Percentiles rank a stretch among this genome's conserved stretches.
phyloP scores from a whole-genome alignment of 208 protist species.

The Leishmania aethiopica region DNA sequence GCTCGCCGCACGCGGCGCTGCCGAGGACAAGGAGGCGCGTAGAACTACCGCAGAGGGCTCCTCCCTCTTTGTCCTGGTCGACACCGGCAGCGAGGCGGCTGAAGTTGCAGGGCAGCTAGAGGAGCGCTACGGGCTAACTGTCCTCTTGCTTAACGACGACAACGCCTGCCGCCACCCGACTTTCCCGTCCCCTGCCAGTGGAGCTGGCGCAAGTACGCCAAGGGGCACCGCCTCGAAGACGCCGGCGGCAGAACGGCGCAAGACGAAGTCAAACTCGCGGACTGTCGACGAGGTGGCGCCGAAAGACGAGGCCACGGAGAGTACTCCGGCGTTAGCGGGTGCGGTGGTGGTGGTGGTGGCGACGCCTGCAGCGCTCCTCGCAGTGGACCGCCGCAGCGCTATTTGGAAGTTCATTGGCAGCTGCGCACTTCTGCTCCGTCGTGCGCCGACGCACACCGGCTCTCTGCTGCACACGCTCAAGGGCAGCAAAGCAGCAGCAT shows the following conservation, averaged over 20 bases:
- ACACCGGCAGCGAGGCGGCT: slow-evolving; percentile 27
- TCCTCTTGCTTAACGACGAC: slow-evolving; percentile 29
- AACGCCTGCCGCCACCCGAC: slow-evolving; percentile 16
- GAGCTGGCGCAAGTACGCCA: neutral
- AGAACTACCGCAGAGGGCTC: neutral
- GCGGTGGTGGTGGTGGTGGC: slow-evolving; percentile 43
- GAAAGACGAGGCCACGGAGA: slow-evolving; percentile 2
- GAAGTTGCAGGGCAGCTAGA: slow-evolving; percentile 30
- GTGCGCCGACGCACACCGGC: neutral
- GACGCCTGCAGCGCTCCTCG: slow-evolving; percentile 49
- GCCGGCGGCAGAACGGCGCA: slow-evolving; percentile 1
- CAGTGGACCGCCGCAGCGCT: slow-evolving; percentile 59
- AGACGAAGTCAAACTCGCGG: neutral
- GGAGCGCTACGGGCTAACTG: slow-evolving; percentile 32
- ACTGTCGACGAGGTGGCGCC: neutral
- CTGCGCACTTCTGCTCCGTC: slow-evolving; percentile 30
- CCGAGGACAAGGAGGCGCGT: neutral
- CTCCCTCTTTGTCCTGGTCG: slow-evolving; percentile 49
- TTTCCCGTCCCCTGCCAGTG: slow-evolving; percentile 9
- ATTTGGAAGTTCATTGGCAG: slow-evolving; percentile 74
- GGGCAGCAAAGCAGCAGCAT: neutral
- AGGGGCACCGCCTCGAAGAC: neutral
- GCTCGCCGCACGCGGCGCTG: slow-evolving; percentile 15
- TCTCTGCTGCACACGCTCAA: slow-evolving; percentile 11
- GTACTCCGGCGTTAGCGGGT: slow-evolving; percentile 4